phyloP scores from a whole-genome alignment of 1,284 basidiomycete species.

The Mycena sp. region DNA sequence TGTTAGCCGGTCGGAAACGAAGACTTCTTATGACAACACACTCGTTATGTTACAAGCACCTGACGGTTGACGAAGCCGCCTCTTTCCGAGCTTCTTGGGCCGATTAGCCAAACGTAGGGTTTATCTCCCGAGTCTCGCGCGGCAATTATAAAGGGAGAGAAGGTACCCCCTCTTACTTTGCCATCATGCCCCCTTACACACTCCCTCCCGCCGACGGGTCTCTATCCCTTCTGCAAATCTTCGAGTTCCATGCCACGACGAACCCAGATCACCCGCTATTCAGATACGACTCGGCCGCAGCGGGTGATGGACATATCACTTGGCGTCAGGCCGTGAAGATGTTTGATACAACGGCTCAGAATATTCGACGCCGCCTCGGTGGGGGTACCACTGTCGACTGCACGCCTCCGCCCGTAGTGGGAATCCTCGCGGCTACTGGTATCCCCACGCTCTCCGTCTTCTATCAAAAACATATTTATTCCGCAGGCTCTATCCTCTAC shows the following conservation, averaged over 20 bases:
- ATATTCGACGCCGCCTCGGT: slow-evolving; percentile 3
- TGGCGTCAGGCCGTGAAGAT: slow-evolving; percentile 11
- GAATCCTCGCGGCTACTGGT: slow-evolving; percentile 9
- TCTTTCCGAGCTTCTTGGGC: no score
- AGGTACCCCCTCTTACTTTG: background rate
- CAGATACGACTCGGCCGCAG: background rate
- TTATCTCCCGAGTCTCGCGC: no score
- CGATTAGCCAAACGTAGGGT: no score
- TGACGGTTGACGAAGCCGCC: no score
- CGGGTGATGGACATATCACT: background rate
- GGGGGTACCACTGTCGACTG: background rate
- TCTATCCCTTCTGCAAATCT: background rate
- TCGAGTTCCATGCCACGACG: slow-evolving; percentile 12
- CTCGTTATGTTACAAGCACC: no score
- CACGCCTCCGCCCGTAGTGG: background rate
- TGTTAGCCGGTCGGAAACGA: no score
- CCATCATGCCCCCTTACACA: slow-evolving; percentile 1
- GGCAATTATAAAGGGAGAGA: no score
- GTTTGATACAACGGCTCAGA: slow-evolving; percentile 5
- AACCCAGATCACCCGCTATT: slow-evolving; percentile 17
- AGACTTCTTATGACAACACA: no score
- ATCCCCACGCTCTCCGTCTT: background rate
- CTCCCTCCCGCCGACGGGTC: background rate
- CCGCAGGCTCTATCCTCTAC: slow-evolving; percentile 7
- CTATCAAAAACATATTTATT: background rate